These are phyloP conservation scores for Rhynchospora tenuis DNA, from an alignment of 176 grass and related monocot species.

Conservation along the genomic window DNA sequence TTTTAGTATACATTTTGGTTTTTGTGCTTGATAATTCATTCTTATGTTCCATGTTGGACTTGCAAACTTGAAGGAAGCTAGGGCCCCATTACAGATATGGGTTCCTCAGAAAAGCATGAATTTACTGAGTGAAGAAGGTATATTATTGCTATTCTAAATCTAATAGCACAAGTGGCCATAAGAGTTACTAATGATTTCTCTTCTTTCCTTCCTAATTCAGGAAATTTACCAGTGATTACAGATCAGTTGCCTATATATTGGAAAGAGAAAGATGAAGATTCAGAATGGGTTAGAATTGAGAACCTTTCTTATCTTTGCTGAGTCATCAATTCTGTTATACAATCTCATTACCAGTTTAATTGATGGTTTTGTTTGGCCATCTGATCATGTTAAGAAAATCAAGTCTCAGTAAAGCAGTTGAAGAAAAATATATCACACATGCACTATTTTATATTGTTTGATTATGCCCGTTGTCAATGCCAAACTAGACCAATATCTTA, in stretches of 20 bases:
- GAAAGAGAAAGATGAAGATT: slow-evolving; percentile 95
- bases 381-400: background rate
- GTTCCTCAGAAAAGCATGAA: slow-evolving; percentile 76
- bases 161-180: background rate
- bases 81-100: slow-evolving; percentile 80
- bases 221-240: slow-evolving; percentile 34
- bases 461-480: background rate
- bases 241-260: slow-evolving; percentile 77
- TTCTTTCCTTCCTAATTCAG: slow-evolving; percentile 33
- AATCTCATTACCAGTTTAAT: background rate
- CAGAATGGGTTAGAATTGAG: slow-evolving; percentile 69
- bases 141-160: background rate
- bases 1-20: slow-evolving; percentile 7
- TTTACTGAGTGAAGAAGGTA: slow-evolving; percentile 72
- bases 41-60: slow-evolving; percentile 4
- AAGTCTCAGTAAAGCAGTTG: background rate
- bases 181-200: background rate
- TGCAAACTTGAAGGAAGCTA: slow-evolving; percentile 47
- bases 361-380: background rate
- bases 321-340: background rate
- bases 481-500: background rate
- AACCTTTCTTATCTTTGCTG: slow-evolving; percentile 9
- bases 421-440: background rate
- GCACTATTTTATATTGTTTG: background rate
- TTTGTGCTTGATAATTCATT: slow-evolving; percentile 22